Conservation (phyloP, 208 protist genomes). For the Wallacemonas sp. region DNA sequence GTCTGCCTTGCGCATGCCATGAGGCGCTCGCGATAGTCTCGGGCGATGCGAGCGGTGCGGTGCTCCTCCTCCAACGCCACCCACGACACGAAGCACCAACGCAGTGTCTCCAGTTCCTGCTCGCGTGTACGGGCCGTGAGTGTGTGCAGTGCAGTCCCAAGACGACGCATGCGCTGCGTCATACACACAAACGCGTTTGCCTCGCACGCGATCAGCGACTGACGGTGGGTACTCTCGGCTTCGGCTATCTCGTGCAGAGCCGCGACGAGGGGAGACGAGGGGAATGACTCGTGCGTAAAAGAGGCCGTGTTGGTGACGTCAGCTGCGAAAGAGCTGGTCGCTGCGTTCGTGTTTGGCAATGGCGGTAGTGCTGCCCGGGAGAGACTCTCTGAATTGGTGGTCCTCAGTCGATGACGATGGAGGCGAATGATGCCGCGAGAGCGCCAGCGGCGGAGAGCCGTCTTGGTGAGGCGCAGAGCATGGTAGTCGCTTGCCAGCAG, state of each 20-base stretch:
- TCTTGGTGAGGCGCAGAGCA: background rate
- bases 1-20: conserved; percentile 15
- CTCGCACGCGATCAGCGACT: background rate
- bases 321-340: too few relatives aligned
- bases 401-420: background rate
- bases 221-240: background rate
- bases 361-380: too few relatives aligned
- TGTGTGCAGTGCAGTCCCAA: background rate
- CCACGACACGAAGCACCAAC: conserved; percentile 51
- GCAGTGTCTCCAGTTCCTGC: conserved; percentile 21
- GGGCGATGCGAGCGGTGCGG: background rate
- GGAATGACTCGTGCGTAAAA: background rate
- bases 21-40: conserved; percentile 9
- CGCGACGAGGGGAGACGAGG: background rate
- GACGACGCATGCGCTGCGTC: background rate
- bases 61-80: conserved; percentile 18
- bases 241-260: background rate
- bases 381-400: too few relatives aligned
- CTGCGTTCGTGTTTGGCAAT: too few relatives aligned
- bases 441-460: background rate
- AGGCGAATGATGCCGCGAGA: background rate
- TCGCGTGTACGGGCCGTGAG: background rate
- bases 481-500: conserved; percentile 10
- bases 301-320: background rate
- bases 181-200: background rate